Evolutionary conservation across 169 alveolate species (phyloP), one percentile per base, ranked within the genome.

Genomic region (Cryptosporidium tyzzeri): DNA sequence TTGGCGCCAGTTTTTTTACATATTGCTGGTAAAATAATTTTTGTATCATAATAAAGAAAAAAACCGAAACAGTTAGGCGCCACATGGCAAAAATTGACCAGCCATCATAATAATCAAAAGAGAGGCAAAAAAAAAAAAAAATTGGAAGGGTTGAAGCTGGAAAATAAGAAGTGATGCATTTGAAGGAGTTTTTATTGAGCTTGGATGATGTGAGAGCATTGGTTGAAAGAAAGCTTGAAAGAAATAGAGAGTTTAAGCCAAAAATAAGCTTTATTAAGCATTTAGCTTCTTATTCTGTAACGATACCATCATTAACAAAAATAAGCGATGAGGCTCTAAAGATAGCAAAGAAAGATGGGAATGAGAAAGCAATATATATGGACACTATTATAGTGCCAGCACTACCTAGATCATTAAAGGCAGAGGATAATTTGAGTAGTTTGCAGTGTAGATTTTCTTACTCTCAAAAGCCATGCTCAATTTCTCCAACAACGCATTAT

Each of bases 401-500:
- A 55, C 51, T 73, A 0, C 71, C 86, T 3, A 53, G 86, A 55
- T 73, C 86, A 10, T 44, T 73, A 12, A 73, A 37, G 26, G 58
- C 65, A 12, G 86, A 73, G 59, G 55, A 59, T 16, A 55, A 55
- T 73, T 39, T 73, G 71, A 59, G 65, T 53, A 73, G 55, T 31
- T 3, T 73, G 29, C 51, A 55, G 29, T 73, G 86, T 0, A 53
- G 71, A 41, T 73, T 73, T 51, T 55, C 86, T 23, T 73, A 73
- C 26, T 73, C 86, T 18, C 69, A 73, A 21, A 73, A 73, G 61
- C 71, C 86, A 18, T 55, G 71, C 1, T 37, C 51, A 8, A 58
- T 73, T 7, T 53, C 86, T n/a, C 86, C 86, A 12, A 8, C 71
- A n/a, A 73, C 86, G 14, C 86, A 73, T 37, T 73, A 73, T 58